Base-by-base conservation (phyloP, 2,329 filamentous ascomycete species). In the Cladorrhinum sp. region DNA sequence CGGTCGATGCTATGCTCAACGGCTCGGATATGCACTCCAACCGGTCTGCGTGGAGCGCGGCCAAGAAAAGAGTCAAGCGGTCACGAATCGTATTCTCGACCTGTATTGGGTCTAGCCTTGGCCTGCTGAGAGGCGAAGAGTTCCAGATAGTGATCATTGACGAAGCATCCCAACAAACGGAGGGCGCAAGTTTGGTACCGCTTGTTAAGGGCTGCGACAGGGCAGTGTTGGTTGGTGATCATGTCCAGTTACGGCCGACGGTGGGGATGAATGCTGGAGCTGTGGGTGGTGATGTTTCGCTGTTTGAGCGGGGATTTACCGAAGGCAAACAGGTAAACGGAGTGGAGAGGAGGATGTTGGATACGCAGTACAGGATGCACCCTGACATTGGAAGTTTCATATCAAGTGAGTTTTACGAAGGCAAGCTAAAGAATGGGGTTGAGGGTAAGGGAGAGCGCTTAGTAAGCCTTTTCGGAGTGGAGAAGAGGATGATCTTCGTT, bases 81-180 rank as follows among this genome's bases (percentile, higher is more conserved):
- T 70, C 71, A 26, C 64, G 71, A 1, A 68, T 78, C n/a, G 69
- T 80, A 5, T 80, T 80, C 60, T 78, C 77, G 0, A 80, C 77
- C 0, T 80, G 78, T 56, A 74, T 73, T 20, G 76, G 77, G 18
- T 72, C 76, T 12, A 75, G 73, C 0, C 67, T 79, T 0, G 77
- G 77, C 0, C 64, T 80, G 3, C 71, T 80, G 4, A 50, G 46
- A 10, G 36, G 36, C 3, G 36, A 42, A n/a, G 6, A 8, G 10
- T 79, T 79, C 56, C 70, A 74, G 30, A 73, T 72, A 5, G 75
- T 79, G 14, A 73, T 80, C 58, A 70, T 81, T 3, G 77, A 79
- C 58, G 77, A 80, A 68, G 78, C 79, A 6, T 80, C 78, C 2
- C 78, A 80, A 61, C 76, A 76, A 59, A 79, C 76, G 0, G 78